These are phyloP conservation scores for Suillus placidus DNA, from an alignment of 768 basidiomycete genomes.

Conservation along the genomic window DNA sequence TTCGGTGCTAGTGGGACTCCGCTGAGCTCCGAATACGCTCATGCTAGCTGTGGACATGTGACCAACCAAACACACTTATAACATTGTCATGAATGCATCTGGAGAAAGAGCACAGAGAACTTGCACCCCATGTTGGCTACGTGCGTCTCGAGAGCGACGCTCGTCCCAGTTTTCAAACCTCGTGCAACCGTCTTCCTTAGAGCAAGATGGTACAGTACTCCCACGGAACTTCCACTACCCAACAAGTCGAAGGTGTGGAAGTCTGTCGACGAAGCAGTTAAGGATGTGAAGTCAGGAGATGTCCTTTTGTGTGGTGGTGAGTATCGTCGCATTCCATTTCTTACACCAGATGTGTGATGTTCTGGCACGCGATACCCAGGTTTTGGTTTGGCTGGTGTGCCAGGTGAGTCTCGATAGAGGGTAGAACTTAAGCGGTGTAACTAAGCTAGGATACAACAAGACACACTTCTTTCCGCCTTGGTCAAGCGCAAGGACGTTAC, in stretches of 20 bases:
- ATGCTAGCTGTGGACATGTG: constrained; percentile 9
- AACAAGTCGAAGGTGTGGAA: constrained; percentile 71
- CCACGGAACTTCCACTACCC: constrained; percentile 31
- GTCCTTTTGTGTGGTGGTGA: constrained; percentile 80
- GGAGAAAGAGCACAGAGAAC: background rate
- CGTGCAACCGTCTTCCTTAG: constrained; percentile 19
- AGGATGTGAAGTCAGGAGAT: constrained; percentile 80
- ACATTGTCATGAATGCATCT: background rate
- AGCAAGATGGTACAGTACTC: constrained; percentile 27
- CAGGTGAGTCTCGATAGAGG: constrained; percentile 49
- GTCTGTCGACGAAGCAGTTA: constrained; percentile 81
- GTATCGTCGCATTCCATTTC: constrained; percentile 25
- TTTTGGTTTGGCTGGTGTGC: constrained; percentile 88
- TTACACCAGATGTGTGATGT: background rate
- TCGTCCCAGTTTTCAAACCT: constrained; percentile 22
- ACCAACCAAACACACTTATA: constrained; percentile 8
- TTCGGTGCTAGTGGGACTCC: constrained; percentile 10
- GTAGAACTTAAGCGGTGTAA: too few species aligned
- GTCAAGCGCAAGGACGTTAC: constrained; percentile 72
- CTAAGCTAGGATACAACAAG: constrained; percentile 38
- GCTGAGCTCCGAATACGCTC: constrained; percentile 28
- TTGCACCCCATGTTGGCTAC: constrained; percentile 24
- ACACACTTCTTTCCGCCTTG: constrained; percentile 82
- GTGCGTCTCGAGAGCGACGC: constrained; percentile 18
- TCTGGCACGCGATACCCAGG: constrained; percentile 45